Conservation (phyloP, 768 basidiomycete genomes). For the Phanerochaete carnosa region DNA sequence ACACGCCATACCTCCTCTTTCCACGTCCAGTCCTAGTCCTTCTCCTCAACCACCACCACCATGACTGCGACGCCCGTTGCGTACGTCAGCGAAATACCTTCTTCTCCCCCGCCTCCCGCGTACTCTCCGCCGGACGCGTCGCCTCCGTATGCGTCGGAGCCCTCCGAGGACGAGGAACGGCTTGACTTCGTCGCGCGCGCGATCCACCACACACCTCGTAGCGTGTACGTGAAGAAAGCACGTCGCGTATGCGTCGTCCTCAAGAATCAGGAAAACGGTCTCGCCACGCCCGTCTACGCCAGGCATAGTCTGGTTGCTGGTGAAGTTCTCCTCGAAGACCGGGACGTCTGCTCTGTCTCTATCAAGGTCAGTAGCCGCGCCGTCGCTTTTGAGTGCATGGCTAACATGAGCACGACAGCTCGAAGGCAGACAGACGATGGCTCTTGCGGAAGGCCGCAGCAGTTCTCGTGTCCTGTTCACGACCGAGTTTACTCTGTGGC, state of each 20-base stretch:
- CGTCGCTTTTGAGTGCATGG: background rate
- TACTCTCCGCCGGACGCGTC: constrained; percentile 54
- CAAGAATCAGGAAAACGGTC: constrained; percentile 42
- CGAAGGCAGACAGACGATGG: constrained; percentile 18
- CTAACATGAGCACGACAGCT: constrained; percentile 12
- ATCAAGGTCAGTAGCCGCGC: constrained; percentile 38
- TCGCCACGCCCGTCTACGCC: constrained; percentile 40
- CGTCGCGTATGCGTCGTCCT: constrained; percentile 41
- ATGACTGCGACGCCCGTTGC: background rate
- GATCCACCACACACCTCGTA: constrained; percentile 28
- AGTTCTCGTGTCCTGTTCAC: constrained; percentile 10
- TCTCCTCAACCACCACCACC: background rate
- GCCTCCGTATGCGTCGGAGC: constrained; percentile 57
- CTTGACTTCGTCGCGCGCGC: constrained; percentile 44
- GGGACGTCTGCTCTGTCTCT: constrained; percentile 38
- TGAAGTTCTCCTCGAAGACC: constrained; percentile 38
- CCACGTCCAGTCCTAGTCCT: background rate
- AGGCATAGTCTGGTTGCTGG: constrained; percentile 41
- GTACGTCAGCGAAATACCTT: background rate
- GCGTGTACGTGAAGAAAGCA: constrained; percentile 37
- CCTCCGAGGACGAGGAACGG: constrained; percentile 46
- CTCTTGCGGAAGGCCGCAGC: constrained; percentile 10
- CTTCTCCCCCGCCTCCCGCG: constrained; percentile 33
- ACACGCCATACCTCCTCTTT: background rate
- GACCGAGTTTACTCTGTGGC: constrained; percentile 14